These are phyloP conservation scores for Xerocomus nothofagi DNA, from an alignment of 1,284 basidiomycete species.

Conservation along the genomic window DNA sequence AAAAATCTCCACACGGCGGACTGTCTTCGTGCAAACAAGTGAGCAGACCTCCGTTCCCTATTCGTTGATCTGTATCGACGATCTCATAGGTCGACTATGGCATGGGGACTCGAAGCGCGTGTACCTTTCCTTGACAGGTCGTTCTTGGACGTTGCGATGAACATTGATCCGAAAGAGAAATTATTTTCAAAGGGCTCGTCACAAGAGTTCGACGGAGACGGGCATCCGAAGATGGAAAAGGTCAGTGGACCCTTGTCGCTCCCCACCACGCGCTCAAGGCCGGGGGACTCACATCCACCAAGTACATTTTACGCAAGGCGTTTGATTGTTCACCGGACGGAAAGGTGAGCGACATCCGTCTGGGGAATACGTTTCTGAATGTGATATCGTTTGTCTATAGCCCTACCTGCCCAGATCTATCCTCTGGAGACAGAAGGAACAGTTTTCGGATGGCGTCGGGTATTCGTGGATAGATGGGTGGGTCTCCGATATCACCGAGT, in stretches of 20 bases:
- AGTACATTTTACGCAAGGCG: constrained; percentile 97
- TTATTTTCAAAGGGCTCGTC: constrained; percentile 83
- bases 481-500: constrained; percentile 18
- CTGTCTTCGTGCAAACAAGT: constrained; percentile 99
- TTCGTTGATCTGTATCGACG: constrained; percentile 5
- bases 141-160: constrained; percentile 95
- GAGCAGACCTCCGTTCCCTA: constrained; percentile 21
- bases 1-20: constrained; percentile 99
- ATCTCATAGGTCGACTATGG: constrained; percentile 87
- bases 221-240: constrained; percentile 92
- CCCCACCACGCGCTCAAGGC: not conserved
- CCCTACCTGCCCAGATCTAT: constrained; percentile 94
- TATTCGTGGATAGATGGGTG: constrained; percentile 99
- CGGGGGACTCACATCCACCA: constrained; percentile 10
- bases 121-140: constrained; percentile 98
- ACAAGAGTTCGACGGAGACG: constrained; percentile 83
- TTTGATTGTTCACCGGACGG: constrained; percentile 89
- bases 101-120: constrained; percentile 98
- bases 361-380: not conserved
- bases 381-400: constrained; percentile 39
- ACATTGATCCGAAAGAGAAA: constrained; percentile 86
- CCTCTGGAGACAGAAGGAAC: constrained; percentile 99
- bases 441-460: constrained; percentile 99
- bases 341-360: constrained; percentile 51
- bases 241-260: constrained; percentile 38